Evolutionary conservation across 75 land plant species (phyloP), one percentile per base, ranked within the genome.

Genomic region (Selaginella tamariscina): DNA sequence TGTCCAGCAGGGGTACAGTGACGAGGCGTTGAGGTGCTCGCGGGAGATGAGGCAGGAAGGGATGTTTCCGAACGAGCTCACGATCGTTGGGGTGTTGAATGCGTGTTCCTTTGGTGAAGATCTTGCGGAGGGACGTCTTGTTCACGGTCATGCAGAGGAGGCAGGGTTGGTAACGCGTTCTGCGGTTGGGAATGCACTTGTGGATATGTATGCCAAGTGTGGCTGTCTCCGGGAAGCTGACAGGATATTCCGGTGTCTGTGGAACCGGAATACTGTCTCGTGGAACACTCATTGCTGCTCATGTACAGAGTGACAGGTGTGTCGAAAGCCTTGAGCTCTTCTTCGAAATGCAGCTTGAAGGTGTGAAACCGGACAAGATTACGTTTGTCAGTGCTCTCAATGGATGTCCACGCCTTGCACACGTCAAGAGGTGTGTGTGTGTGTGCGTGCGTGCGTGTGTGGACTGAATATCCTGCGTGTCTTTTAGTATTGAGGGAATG

Each of bases 171-270:
- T 15, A 15, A 15, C 49, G 49, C 5, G 49, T 15, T 15, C 49
- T 5, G 49, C 49, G 15, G 49, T 59, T n/a, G 21, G 62, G 62
- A 59, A 21, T n/a, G 62, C 62, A 8, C 62, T 59, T 59, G 21
- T 59, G 9, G 23, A 27, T 21, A 59, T 59, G 62, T 59, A 59
- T 21, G 62, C 24, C n/a, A 59, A 59, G 62, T 59, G 62, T 59
- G 62, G 62, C 24, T 23, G 26, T 9, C 26, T 59, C 23, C n/a
- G 23, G 8, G 62, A 59, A 21, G 62, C 62, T 9, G 26, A 27
- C 23, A 5, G 5, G 26, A 23, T 59, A 2, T 59, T 59, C 26
- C 24, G 23, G n/a, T 11, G 18, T 11, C 23, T 8, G 62, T 59
- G 26, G 9, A 23, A n/a, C 24, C 8, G 23, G 21, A 59, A 59